Evolutionary conservation across 371 early-diverging fungal species (phyloP), one percentile per base, ranked within the genome.

Genomic region (Lichtheimia hyalospora): DNA sequence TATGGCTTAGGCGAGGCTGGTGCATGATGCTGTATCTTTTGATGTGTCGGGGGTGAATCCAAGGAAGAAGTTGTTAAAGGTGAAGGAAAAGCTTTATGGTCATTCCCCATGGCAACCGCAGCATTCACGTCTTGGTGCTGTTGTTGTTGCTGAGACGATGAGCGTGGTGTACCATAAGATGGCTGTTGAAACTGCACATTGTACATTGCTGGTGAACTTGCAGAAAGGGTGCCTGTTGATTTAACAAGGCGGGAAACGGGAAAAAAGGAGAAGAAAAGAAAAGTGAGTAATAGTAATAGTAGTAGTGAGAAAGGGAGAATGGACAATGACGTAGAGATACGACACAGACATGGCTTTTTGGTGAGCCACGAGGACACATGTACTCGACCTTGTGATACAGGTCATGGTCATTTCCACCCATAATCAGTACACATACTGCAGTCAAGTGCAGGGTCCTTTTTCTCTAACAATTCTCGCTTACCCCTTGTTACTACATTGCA

Each of bases 61-160:
- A 70, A 49, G 15, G 70, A 70, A 8, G 76, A 66, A 4, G 64
- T 63, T 24, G 76, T 72, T 27, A 75, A 57, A 5, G 76, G 76
- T 8, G 75, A 74, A 41, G 71, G 71, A 56, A 74, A 67, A 4
- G 66, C 61, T 16, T 62, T 58, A 48, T 68, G 66, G 41, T 64
- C 66, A 49, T 49, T 57, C 8, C 55, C 54, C 49, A 62, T 55
- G 20, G 40, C 54, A 21, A 49, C 64, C 7, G 43, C 59, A 10
- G 53, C 54, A 53, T 13, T 12, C 20, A 41, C 48, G 49, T 59
- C 34, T 27, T 18, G 54, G 3, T 51, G 59, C 4, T 60, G 58
- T 44, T 55, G 60, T 18, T 65, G 67, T 34, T 54, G 57, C 49
- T 63, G 68, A 40, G 58, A 62, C 18, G 57, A 49, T 25, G 62